Evolutionary conservation across 2,329 filamentous ascomycete genomes (phyloP), one percentile per base, ranked within the genome.

Genomic region (Fonsecaea monophora): DNA sequence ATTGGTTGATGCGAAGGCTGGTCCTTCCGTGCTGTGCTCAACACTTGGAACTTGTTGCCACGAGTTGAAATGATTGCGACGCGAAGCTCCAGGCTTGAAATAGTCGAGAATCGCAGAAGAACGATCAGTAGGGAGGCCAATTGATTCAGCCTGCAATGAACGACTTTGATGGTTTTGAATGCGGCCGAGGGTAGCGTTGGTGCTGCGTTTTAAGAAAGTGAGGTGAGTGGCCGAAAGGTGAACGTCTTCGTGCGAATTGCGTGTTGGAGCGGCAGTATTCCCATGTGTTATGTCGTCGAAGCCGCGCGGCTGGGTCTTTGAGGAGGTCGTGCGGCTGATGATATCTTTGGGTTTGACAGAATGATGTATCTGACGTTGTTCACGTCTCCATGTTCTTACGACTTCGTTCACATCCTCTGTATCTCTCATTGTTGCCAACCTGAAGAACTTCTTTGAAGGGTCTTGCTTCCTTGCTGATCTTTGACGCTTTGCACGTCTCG

Each of bases 381-480:
- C 48, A 35, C 15, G 74, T 69, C 76, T 81, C 87, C 86, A 88
- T 64, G 82, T 78, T 54, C 74, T 76, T 59, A 89, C 76, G 2
- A 80, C 78, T 37, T 73, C 70, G 59, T 82, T 83, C 7, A 84
- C 84, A 71, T 89, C 86, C 56, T 80, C 77, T 0, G 85, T 88
- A 67, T 89, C 87, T 8, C 77, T 71, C 37, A 75, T 77, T 30
- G 82, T 86, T 15, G 81, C 82, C 32, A 89, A 75, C 60, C 81
- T 79, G 58, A 88, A 78, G 42, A 83, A 77, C 70, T 88, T 87
- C 58, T 77, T 76, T 25, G 77, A 79, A 15, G 83, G 85, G 53
- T 82, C 84, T 57, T 70, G 64, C 2, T 55, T 35, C 13, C 32
- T 45, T 15, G 50, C 30, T 70, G 83, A 81, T 62, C 85, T 81